A percentile compares a stretch with the other conserved stretches of the same genome.
Conservation (phyloP, 108 stramenopile genomes). For the Cyclotella baltica region DNA sequence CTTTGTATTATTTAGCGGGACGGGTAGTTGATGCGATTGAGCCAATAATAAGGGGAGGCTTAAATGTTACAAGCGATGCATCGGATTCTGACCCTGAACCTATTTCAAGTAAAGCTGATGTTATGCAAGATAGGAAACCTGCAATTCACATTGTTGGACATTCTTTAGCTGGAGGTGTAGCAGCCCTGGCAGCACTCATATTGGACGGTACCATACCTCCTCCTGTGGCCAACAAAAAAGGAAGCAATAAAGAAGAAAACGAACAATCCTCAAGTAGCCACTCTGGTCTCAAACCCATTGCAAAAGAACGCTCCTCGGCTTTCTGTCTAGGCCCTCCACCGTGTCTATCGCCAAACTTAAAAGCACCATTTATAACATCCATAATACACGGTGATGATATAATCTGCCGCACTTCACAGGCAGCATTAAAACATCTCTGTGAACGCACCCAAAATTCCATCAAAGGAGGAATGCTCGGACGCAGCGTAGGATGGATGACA, state of each 20-base stretch:
- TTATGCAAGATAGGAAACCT: constrained; percentile 12
- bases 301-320: constrained; percentile 70
- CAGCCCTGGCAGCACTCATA: constrained; percentile 73
- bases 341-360: constrained; percentile 74
- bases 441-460: constrained; percentile 56
- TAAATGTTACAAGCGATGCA: not conserved
- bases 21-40: constrained; percentile 47
- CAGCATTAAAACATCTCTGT: constrained; percentile 61
- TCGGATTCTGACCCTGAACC: not conserved
- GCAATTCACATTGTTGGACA: constrained; percentile 88
- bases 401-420: constrained; percentile 68
- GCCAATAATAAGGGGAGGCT: constrained; percentile 13
- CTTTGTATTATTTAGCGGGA: constrained; percentile 68
- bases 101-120: not conserved
- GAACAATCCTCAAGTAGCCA: no score
- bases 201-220: constrained; percentile 76
- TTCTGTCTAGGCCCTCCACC: constrained; percentile 80
- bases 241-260: constrained; percentile 3
- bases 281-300: constrained; percentile 32
- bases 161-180: constrained; percentile 79
- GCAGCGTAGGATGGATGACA: constrained; percentile 72
- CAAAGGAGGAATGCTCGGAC: constrained; percentile 55
- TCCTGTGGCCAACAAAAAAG: constrained; percentile 34
- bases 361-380: constrained; percentile 71
- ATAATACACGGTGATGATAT: constrained; percentile 87